A percentile compares a stretch with the other conserved stretches of the same genome.
These are phyloP conservation scores for Didymella glomerata DNA, from an alignment of 2,329 filamentous ascomycete genomes.

Conservation along the genomic window DNA sequence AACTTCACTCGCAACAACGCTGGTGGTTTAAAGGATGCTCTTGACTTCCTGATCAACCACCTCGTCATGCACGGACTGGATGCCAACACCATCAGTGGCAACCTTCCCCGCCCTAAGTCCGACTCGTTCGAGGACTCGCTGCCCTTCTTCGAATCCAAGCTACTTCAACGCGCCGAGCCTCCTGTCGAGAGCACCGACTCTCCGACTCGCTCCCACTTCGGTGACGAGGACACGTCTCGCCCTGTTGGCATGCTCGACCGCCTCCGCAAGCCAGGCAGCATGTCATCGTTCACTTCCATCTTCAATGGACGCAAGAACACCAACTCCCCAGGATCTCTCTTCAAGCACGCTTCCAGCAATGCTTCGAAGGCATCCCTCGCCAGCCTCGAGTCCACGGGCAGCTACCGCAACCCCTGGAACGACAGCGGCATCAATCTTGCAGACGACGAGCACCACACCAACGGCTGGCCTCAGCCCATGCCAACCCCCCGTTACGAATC, in stretches of 20 bases:
- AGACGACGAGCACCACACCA: constrained; percentile 72
- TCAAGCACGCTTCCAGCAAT: constrained; percentile 85
- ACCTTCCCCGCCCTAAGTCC: constrained; percentile 97
- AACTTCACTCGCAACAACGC: constrained; percentile 95
- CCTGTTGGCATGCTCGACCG: constrained; percentile 79
- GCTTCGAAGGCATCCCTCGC: constrained; percentile 96
- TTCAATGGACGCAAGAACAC: constrained; percentile 95
- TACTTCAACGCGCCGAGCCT: constrained; percentile 89
- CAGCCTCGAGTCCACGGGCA: constrained; percentile 93
- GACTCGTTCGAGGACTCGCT: constrained; percentile 98
- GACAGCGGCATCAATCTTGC: constrained; percentile 94
- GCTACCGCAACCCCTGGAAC: constrained; percentile 97
- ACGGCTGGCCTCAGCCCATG: constrained; percentile 48
- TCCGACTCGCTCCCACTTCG: constrained; percentile 84
- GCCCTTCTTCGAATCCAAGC: constrained; percentile 95
- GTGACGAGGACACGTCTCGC: constrained; percentile 74
- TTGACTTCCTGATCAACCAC: constrained; percentile 88
- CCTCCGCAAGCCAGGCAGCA: constrained; percentile 92
- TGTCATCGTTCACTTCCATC: constrained; percentile 95
- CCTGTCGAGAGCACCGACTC: constrained; percentile 81
- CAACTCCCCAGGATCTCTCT: constrained; percentile 77
- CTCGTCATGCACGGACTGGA: constrained; percentile 92
- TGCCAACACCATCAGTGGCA: constrained; percentile 80
- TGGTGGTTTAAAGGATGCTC: constrained; percentile 91
- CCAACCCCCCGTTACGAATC: constrained; percentile 59